phyloP scores from a whole-genome alignment of 306 rosid genomes.

The Mucuna pruriens region DNA sequence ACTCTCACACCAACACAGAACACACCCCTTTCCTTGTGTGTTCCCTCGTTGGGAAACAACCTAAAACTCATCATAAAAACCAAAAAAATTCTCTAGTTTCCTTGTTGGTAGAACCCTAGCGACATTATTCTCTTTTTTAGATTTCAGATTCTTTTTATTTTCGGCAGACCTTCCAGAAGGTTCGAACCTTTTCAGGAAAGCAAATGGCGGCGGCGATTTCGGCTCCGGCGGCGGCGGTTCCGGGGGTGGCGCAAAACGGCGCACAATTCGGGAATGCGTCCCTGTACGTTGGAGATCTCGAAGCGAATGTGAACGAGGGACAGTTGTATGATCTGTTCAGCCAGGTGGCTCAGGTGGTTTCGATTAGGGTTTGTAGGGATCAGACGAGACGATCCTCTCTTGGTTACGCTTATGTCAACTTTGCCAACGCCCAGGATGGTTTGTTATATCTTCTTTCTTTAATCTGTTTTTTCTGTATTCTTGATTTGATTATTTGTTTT shows the following conservation, averaged over 20 bases:
- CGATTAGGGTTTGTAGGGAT: slow-evolving; percentile 89
- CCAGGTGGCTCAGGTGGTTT: slow-evolving; percentile 57
- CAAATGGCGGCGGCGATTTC: neutral
- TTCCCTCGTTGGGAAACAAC: neutral
- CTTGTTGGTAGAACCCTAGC: neutral
- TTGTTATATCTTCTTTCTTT: neutral
- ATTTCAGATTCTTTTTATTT: neutral
- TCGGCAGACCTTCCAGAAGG: neutral
- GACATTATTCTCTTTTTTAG: neutral
- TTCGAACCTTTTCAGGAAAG: neutral
- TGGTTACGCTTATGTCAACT: slow-evolving; percentile 90
- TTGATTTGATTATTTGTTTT: neutral
- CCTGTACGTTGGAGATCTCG: slow-evolving; percentile 83
- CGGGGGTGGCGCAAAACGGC: too few relatives aligned
- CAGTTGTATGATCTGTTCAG: slow-evolving; percentile 74
- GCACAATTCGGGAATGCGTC: slow-evolving; percentile 53
- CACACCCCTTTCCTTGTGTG: neutral
- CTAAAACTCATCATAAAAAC: neutral
- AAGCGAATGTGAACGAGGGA: slow-evolving; percentile 62
- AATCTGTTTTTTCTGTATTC: too few relatives aligned
- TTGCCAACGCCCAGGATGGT: slow-evolving; percentile 67
- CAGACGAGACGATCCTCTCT: slow-evolving; percentile 68
- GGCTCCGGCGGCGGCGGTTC: neutral
- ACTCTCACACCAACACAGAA: neutral
- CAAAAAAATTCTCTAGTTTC: neutral